Percentiles rank a stretch among this genome's conserved stretches.
These are phyloP conservation scores for Plasmodium yoelii DNA, from an alignment of 169 alveolate genomes.

Conservation along the genomic window DNA sequence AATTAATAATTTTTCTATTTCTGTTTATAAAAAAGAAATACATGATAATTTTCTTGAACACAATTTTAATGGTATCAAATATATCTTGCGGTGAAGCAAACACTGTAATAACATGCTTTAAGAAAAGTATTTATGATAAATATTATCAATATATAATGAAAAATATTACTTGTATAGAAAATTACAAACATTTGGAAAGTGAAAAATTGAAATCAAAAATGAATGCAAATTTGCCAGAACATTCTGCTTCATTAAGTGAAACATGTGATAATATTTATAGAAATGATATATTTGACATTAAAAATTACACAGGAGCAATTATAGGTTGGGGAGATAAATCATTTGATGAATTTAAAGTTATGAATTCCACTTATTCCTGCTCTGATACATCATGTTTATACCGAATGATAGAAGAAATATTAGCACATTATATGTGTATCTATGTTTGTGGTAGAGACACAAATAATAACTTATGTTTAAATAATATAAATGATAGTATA, in stretches of 20 bases:
- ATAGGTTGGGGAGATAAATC: slow-evolving; percentile 74
- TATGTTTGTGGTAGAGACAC: slow-evolving; percentile 75
- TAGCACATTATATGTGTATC: slow-evolving; percentile 71
- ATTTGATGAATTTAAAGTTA: slow-evolving; percentile 69
- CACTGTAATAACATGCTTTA: slow-evolving; percentile 66
- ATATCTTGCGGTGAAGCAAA: slow-evolving; percentile 73
- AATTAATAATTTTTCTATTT: slow-evolving; percentile 56
- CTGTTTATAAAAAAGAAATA: slow-evolving; percentile 65
- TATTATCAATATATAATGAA: slow-evolving; percentile 65
- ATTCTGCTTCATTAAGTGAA: slow-evolving; percentile 47
- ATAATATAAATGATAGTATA: slow-evolving; percentile 57
- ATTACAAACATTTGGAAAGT: slow-evolving; percentile 64
- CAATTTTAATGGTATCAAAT: slow-evolving; percentile 58
- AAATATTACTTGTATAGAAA: slow-evolving; percentile 63
- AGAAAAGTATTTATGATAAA: slow-evolving; percentile 68
- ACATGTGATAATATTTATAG: slow-evolving; percentile 36
- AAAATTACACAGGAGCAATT: slow-evolving; percentile 66
- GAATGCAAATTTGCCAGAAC: slow-evolving; percentile 29
- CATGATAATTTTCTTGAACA: slow-evolving; percentile 74
- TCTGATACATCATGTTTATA: slow-evolving; percentile 63
- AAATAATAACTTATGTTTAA: slow-evolving; percentile 61
- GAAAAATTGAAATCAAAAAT: slow-evolving; percentile 62
- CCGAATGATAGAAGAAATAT: slow-evolving; percentile 72
- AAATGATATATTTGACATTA: slow-evolving; percentile 63
- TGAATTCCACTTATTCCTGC: slow-evolving; percentile 57